Base-by-base conservation (phyloP, 768 basidiomycete species). In the Mycena galopus region DNA sequence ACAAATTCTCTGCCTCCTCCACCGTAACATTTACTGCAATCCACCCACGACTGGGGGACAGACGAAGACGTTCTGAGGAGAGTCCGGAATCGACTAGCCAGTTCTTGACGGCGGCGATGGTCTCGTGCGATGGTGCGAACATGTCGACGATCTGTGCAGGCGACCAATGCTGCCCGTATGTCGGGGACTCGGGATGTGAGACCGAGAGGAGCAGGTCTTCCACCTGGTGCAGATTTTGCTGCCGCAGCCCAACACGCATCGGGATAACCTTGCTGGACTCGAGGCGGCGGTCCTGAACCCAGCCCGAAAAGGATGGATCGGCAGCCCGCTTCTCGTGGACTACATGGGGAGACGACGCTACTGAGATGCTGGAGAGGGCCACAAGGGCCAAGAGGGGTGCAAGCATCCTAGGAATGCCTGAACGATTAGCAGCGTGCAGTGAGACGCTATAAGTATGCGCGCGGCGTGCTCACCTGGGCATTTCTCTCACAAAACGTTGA, bases 151-250 rank as follows among this genome's bases (percentile, higher is more conserved):
- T 78, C 30, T 81, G 71, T 25, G 72, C 75, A 1, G 86, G 77
- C 1, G 84, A 79, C 85, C 86, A 87, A 66, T 88, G 88, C 35
- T 84, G 80, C 1, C 87, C 87, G 56, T 87, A 88, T 65, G 77
- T 81, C 19, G 81, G 77, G 10, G 88, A 88, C 19, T 78, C 73
- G 8, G 87, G 87, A 65, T 86, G 83, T 0, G 87, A 82, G 16
- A 88, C 82, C 3, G 84, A 80, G 71, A 84, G 77, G 47, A 88
- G 83, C 56, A 81, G 75, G 62, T 84, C 81, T 25, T 87, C 85
- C 17, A 88, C 71, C 39, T 78, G 58, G 63, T 84, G 76, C 9
- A 86, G 65, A 71, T 88, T 87, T 51, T 76, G 77, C 75, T 88
- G 87, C 9, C 74, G 73, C 7, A 88, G 82, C 0, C 86, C 88